phyloP scores from a whole-genome alignment of 179 eudicot species.

The Carnegiea gigantea region DNA sequence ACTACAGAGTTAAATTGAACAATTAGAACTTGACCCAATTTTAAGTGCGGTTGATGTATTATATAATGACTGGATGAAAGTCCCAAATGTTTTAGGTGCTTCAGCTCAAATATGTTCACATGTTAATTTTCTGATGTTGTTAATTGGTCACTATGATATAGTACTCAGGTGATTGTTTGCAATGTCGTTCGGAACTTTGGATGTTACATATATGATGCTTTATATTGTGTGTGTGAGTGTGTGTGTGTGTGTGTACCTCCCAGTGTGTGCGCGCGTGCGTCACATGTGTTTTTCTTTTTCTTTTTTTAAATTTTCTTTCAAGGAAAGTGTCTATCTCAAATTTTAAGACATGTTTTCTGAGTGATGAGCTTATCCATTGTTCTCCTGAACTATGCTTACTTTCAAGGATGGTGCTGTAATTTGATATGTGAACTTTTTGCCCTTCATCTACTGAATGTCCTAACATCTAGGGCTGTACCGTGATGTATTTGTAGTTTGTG shows the following conservation, averaged over 20 bases:
- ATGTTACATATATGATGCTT: not conserved
- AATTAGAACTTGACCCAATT: too few species aligned
- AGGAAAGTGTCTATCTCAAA: too few species aligned
- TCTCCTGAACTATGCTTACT: not conserved
- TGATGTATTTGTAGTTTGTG: not conserved
- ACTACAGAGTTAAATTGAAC: too few species aligned
- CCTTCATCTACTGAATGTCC: not conserved
- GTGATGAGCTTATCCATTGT: not conserved
- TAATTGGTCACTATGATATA: not conserved
- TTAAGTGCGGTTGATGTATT: not conserved
- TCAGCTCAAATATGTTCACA: not conserved
- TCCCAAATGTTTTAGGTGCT: not conserved
- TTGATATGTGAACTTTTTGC: not conserved
- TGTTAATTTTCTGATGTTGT: not conserved
- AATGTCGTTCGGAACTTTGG: not conserved
- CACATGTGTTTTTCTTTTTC: too few species aligned
- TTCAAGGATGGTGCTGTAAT: not conserved
- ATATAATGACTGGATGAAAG: not conserved
- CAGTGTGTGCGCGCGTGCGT: not conserved
- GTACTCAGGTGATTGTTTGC: not conserved
- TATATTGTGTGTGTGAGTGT: not conserved
- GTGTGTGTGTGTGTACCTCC: not conserved
- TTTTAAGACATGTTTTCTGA: not conserved
- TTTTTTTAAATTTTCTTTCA: not conserved
- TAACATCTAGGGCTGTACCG: not conserved